These are phyloP conservation scores for Halenospora varia DNA, from an alignment of 495 filamentous ascomycete genomes.

Conservation along the genomic window DNA sequence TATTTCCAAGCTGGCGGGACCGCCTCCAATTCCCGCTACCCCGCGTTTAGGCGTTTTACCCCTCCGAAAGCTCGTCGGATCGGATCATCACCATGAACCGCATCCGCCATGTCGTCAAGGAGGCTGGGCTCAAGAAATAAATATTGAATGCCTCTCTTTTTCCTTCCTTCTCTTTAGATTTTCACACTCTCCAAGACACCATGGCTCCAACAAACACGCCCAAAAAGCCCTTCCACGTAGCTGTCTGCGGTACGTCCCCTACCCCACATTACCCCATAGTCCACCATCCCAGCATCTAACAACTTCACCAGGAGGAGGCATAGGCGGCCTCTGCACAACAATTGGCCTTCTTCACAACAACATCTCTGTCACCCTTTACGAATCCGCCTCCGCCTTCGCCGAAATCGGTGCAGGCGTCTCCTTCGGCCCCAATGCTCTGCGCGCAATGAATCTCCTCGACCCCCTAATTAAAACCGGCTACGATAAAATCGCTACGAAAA, in stretches of 20 bases:
- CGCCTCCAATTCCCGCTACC: background rate
- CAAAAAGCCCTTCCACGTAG: conserved; percentile 22
- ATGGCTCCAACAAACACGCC: conserved; percentile 19
- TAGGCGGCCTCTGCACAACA: conserved; percentile 20
- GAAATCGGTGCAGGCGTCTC: conserved; percentile 54
- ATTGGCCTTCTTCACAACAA: conserved; percentile 24
- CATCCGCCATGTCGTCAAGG: too few relatives aligned
- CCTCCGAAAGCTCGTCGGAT: too few relatives aligned
- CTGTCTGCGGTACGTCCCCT: conserved; percentile 18
- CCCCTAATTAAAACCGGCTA: conserved; percentile 38
- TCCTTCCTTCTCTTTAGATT: background rate
- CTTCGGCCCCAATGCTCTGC: conserved; percentile 54
- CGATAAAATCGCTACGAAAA: conserved; percentile 20
- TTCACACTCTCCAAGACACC: background rate
- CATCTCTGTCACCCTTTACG: conserved; percentile 22
- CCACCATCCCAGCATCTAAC: background rate
- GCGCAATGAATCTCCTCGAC: conserved; percentile 51
- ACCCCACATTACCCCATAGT: background rate
- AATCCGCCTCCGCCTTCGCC: conserved; percentile 18
- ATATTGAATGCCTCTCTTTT: background rate
- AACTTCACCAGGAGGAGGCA: conserved; percentile 13
- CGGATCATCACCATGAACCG: too few relatives aligned
- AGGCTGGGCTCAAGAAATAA: too few relatives aligned
- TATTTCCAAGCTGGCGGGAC: too few relatives aligned
- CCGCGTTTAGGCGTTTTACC: background rate